Conservation (phyloP, 495 filamentous ascomycete species). For the Penicillium ucsense region DNA sequence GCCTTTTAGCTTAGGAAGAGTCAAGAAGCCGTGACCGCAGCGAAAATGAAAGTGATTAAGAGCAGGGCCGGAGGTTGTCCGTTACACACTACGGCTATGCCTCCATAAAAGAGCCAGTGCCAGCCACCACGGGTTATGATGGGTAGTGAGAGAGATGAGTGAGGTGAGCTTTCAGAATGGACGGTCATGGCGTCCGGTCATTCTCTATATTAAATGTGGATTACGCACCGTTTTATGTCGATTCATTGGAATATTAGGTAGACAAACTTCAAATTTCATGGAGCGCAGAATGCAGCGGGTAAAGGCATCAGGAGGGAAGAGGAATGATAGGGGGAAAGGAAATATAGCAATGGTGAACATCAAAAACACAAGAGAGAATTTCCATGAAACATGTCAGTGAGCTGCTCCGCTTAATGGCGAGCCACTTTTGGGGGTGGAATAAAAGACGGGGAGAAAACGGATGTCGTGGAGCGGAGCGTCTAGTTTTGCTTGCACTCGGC, state of each 20-base stretch:
- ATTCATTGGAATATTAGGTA: slow-evolving; percentile 26
- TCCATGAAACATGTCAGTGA: slow-evolving; percentile 17
- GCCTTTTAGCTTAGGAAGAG: too few species aligned
- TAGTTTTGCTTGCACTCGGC: slow-evolving; percentile 99
- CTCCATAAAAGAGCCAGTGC: too few species aligned
- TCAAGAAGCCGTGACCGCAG: too few species aligned
- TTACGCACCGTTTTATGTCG: slow-evolving; percentile 22
- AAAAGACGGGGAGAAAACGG: too few species aligned
- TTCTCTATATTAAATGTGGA: not conserved
- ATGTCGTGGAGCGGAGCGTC: slow-evolving; percentile 4
- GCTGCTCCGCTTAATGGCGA: slow-evolving; percentile 3
- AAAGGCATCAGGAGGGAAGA: slow-evolving; percentile 14
- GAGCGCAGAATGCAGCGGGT: slow-evolving; percentile 12
- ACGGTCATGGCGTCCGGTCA: too few species aligned
- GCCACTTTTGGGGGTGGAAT: not conserved
- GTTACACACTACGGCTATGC: too few species aligned
- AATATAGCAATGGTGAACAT: slow-evolving; percentile 20
- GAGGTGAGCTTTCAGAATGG: too few species aligned
- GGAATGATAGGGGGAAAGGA: slow-evolving; percentile 7
- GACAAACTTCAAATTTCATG: slow-evolving; percentile 17
- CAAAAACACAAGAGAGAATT: slow-evolving; percentile 11
- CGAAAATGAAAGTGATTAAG: too few species aligned
- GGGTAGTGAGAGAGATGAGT: too few species aligned
- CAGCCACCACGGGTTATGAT: too few species aligned
- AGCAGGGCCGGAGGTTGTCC: too few species aligned